Conservation (phyloP, 139 green algal genomes). For the Chlorella sp. region DNA sequence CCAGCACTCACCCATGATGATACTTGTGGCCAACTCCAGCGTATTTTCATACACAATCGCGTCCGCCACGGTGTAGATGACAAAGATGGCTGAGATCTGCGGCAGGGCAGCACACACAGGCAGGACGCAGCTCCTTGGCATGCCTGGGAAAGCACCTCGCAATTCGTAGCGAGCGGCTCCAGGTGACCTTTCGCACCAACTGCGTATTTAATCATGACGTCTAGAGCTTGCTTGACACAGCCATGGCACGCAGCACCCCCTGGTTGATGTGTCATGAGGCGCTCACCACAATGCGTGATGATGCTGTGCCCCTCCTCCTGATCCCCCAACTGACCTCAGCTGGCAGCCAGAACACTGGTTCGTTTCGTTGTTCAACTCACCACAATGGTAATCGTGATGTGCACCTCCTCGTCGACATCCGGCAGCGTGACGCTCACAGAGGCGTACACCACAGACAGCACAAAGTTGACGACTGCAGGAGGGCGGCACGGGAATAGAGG, state of each 20-base stretch:
- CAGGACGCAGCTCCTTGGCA: no score
- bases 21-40: conserved; percentile 31
- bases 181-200: no score
- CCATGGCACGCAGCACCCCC: no score
- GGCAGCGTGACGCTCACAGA: conserved; percentile 9
- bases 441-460: conserved; percentile 30
- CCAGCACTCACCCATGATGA: not conserved
- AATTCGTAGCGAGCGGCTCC: no score
- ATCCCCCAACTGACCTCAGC: no score
- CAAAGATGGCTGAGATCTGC: conserved; percentile 42
- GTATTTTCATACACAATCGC: conserved; percentile 50
- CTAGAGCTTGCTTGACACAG: no score
- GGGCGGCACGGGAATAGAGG: no score
- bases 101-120: not conserved
- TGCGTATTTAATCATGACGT: no score
- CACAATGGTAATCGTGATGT: conserved; percentile 44
- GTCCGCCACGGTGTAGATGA: conserved; percentile 32
- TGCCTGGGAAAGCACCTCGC: no score
- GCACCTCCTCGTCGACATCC: conserved; percentile 34
- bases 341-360: no score
- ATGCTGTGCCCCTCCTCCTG: not conserved
- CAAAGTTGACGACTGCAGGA: conserved; percentile 28
- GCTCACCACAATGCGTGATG: not conserved
- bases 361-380: no score
- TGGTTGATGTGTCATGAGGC: no score